These are phyloP conservation scores for Dactylellina drechsleri DNA, from an alignment of 2,329 filamentous ascomycete species.

Conservation along the genomic window DNA sequence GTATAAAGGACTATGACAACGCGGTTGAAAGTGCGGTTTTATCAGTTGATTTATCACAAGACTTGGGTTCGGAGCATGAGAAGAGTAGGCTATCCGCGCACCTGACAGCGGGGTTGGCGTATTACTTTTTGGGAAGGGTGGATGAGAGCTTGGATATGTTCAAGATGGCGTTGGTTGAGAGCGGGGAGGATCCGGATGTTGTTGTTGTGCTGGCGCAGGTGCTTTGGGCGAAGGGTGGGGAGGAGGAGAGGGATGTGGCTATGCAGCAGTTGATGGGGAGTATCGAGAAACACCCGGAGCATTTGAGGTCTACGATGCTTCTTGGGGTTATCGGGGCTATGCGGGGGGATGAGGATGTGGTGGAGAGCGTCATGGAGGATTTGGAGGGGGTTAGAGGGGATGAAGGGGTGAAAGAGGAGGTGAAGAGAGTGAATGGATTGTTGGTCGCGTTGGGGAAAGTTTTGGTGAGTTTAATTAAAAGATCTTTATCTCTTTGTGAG, in stretches of 20 bases:
- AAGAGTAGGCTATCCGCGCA: conserved; percentile 84
- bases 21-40: conserved; percentile 84
- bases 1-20: conserved; percentile 71
- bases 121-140: conserved; percentile 75
- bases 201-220: conserved; percentile 89
- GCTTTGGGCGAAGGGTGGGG: conserved; percentile 86
- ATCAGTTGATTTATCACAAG: conserved; percentile 79
- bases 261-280: conserved; percentile 79
- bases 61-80: conserved; percentile 69
- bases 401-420: conserved; percentile 71
- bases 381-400: conserved; percentile 77
- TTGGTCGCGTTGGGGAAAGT: conserved; percentile 74
- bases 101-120: conserved; percentile 83
- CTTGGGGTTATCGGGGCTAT: conserved; percentile 85
- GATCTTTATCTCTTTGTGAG: conserved; percentile 7
- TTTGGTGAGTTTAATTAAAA: conserved; percentile 37
- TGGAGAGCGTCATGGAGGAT: conserved; percentile 82
- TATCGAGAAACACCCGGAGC: conserved; percentile 77
- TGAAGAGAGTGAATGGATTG: conserved; percentile 76
- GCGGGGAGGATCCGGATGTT: conserved; percentile 79
- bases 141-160: conserved; percentile 81
- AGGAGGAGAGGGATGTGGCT: conserved; percentile 78
- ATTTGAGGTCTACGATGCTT: conserved; percentile 81
- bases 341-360: conserved; percentile 79
- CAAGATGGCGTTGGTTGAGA: conserved; percentile 80